A percentile compares a stretch with the other conserved stretches of the same genome.
phyloP scores from a whole-genome alignment of 306 rosid species.

The Dalbergia cultrata region DNA sequence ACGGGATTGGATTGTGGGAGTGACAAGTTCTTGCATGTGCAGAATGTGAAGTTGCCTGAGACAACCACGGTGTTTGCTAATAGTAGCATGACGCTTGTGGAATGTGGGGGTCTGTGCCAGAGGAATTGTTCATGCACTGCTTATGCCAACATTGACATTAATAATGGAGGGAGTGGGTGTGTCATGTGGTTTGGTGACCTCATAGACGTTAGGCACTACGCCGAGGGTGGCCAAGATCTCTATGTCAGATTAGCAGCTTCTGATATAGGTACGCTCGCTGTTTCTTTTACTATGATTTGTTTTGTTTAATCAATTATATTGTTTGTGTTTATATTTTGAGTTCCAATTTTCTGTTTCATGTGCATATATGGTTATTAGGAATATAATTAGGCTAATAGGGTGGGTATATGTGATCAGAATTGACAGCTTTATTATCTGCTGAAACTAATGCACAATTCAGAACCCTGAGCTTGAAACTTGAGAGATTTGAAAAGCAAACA shows the following conservation, averaged over 20 bases:
- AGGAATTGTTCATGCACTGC: slow-evolving; percentile 73
- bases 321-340: neutral
- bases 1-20: slow-evolving; percentile 53
- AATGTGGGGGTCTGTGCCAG: slow-evolving; percentile 57
- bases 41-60: slow-evolving; percentile 73
- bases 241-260: slow-evolving; percentile 75
- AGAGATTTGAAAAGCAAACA: neutral
- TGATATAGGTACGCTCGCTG: slow-evolving; percentile 60
- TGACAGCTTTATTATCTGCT: neutral
- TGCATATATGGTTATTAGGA: neutral
- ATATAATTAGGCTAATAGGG: neutral
- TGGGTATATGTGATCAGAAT: neutral
- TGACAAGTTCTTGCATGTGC: slow-evolving; percentile 53
- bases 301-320: neutral
- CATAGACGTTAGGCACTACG: slow-evolving; percentile 56
- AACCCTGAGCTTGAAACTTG: too few relatives aligned
- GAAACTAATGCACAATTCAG: neutral
- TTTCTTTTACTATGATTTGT: too few relatives aligned
- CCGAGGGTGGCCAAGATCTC: slow-evolving; percentile 66
- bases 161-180: slow-evolving; percentile 66
- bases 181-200: slow-evolving; percentile 66
- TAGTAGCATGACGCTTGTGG: slow-evolving; percentile 51
- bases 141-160: slow-evolving; percentile 54
- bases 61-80: slow-evolving; percentile 55
- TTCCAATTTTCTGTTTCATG: neutral